Evolutionary conservation across 345 rosid species (phyloP).

Genomic region (Ricinus communis): DNA sequence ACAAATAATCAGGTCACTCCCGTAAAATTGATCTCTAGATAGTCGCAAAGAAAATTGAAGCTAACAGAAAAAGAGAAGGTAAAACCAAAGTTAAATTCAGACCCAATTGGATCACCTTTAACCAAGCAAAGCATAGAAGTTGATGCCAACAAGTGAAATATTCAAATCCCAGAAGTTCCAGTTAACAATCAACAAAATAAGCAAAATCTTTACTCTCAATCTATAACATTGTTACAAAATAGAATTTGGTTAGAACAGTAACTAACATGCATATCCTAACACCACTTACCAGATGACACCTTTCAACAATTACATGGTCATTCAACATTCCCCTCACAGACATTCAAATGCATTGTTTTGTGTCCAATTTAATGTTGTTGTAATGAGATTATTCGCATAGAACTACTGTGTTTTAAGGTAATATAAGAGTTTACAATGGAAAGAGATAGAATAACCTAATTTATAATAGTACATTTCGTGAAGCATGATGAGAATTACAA

Average conservation of each 20-base stretch:
- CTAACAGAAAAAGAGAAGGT: neutral
- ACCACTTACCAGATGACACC: neutral
- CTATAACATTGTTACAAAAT: neutral
- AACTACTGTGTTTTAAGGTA: neutral
- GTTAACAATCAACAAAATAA: neutral
- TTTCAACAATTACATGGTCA: neutral
- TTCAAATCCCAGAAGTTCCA: neutral
- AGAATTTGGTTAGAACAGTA: neutral
- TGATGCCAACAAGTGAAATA: neutral
- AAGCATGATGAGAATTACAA: too few relatives aligned
- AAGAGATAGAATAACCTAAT: neutral
- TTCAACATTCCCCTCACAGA: neutral
- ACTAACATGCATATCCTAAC: neutral
- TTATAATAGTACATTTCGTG: too few relatives aligned
- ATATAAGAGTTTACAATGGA: neutral
- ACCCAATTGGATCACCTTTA: neutral
- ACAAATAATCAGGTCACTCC: neutral
- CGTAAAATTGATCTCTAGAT: neutral
- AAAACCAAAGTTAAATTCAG: neutral
- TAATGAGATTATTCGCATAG: too few relatives aligned
- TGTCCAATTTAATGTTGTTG: neutral
- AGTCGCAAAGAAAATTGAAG: neutral
- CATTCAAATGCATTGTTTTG: neutral
- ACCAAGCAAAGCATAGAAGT: neutral
- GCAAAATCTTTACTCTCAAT: neutral